These are phyloP conservation scores for Debaryomyces hansenii DNA, from an alignment of 805 yeast genomes.

Conservation along the genomic window DNA sequence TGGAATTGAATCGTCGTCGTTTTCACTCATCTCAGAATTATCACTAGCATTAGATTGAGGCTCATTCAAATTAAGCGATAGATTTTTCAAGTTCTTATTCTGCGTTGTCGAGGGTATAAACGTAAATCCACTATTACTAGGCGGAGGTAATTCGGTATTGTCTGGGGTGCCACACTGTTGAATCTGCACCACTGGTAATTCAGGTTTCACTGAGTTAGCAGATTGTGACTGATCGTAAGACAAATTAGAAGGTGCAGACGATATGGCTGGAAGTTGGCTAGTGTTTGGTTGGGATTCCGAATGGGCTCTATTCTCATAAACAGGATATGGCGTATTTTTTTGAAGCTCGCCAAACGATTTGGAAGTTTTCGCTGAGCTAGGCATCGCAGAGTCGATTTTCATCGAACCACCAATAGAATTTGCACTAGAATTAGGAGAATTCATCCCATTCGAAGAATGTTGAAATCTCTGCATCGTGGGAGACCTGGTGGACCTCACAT, in stretches of 20 bases:
- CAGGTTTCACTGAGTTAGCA: not conserved
- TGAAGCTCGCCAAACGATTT: not conserved
- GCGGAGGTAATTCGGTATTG: conserved; percentile 1
- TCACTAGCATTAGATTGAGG: not conserved
- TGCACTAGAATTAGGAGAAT: not conserved
- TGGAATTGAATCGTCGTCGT: conserved; percentile 1
- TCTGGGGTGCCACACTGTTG: not conserved
- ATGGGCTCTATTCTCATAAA: not conserved
- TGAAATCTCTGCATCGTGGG: not conserved
- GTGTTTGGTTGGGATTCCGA: not conserved
- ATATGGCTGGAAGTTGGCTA: not conserved
- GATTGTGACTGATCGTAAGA: not conserved
- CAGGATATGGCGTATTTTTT: not conserved
- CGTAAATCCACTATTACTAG: conserved; percentile 9
- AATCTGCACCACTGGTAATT: not conserved
- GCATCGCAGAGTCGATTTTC: not conserved
- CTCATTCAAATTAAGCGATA: conserved; percentile 16
- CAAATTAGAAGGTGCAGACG: not conserved
- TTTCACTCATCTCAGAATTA: conserved; percentile 1
- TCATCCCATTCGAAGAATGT: not conserved
- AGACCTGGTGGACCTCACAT: not conserved
- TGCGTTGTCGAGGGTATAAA: conserved; percentile 14
- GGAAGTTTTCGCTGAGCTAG: not conserved
- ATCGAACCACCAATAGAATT: not conserved
- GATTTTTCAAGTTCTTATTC: conserved; percentile 22